Conservation (phyloP, 129 eudicot genomes). For the Calendula officinalis region DNA sequence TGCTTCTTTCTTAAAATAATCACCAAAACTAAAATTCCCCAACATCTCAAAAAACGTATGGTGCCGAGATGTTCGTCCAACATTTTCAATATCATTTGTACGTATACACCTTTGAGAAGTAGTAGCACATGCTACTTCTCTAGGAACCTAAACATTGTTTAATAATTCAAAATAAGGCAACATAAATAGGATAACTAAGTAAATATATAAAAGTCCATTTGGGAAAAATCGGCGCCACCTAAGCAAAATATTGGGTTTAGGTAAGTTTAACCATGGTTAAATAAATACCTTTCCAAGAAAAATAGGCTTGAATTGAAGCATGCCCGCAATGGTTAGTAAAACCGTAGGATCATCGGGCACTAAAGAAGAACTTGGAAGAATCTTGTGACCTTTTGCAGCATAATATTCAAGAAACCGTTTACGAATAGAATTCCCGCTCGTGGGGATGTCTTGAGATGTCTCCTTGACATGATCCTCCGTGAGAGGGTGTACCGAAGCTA, state of each 20-base stretch:
- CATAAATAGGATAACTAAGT: no score
- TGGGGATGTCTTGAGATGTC: constrained; percentile 33
- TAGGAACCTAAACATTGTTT: constrained; percentile 53
- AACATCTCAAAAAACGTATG: constrained; percentile 98
- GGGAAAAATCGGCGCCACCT: no score
- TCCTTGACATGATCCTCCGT: constrained; percentile 48
- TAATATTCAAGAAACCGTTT: constrained; percentile 78
- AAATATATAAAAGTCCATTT: no score
- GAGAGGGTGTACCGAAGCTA: constrained; percentile 71
- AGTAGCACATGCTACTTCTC: constrained; percentile 82
- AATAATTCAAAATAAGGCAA: neutral
- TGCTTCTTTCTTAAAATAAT: constrained; percentile 94
- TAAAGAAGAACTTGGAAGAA: constrained; percentile 92
- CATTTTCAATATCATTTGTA: constrained; percentile 92
- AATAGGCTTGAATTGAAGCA: constrained; percentile 94
- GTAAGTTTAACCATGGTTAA: no score
- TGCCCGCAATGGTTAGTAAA: constrained; percentile 88
- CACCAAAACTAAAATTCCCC: constrained; percentile 97
- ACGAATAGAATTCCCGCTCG: constrained; percentile 79
- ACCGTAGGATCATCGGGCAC: constrained; percentile 97
- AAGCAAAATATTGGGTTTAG: no score
- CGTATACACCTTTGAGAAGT: constrained; percentile 96
- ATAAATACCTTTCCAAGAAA: constrained; percentile 83
- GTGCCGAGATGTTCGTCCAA: constrained; percentile 88
- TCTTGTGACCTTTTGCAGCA: constrained; percentile 76